Base-by-base conservation (phyloP, 306 rosid species). In the Vigna nakashimae region DNA sequence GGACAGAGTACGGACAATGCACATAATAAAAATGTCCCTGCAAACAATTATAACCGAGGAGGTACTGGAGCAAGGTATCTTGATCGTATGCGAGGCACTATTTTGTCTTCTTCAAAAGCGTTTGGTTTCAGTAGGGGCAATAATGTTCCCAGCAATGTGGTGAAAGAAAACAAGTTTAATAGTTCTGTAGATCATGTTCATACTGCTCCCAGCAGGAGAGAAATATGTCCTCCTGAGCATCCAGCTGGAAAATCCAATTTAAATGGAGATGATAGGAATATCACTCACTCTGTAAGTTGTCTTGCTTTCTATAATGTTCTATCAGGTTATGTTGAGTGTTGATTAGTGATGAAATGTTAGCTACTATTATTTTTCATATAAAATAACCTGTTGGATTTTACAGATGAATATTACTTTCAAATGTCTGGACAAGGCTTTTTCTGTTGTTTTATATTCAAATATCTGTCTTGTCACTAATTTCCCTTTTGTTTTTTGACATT, bases 11-110 rank as follows among this genome's bases (percentile, higher is more conserved):
- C 78, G 2, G 97, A 91, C 69, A 83, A 51, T 79, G 87, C 84
- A 34, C 88, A 86, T 77, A 85, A 82, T 76, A 92, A 86, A 85
- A 88, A 74, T 87, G 78, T 56, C 10, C 43, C 84, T 79, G 63
- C 74, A 75, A 88, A 65, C 85, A 91, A 71, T 85, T 82, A 84
- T 74, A 83, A 59, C 49, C 87, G 89, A 65, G 94, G 89, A 20
- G 88, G 85, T 88, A 65, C 94, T 62, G 98, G 97, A 79, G 81
- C 95, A 62, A 90, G 99, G 86, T 96, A 91, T 81, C 77, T 96
- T 74, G 99, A 96, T 74, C 91, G 93, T 18, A 91, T 96, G 98
- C 87, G 92, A 69, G 99, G 99, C 62, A 92, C 97, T 7, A 57
- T 96, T 83, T 83, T 91, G 83, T 91, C 93, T 17, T 90, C 98